Base-by-base conservation (phyloP, 495 filamentous ascomycete genomes). In the Lophiotrema nucula region DNA sequence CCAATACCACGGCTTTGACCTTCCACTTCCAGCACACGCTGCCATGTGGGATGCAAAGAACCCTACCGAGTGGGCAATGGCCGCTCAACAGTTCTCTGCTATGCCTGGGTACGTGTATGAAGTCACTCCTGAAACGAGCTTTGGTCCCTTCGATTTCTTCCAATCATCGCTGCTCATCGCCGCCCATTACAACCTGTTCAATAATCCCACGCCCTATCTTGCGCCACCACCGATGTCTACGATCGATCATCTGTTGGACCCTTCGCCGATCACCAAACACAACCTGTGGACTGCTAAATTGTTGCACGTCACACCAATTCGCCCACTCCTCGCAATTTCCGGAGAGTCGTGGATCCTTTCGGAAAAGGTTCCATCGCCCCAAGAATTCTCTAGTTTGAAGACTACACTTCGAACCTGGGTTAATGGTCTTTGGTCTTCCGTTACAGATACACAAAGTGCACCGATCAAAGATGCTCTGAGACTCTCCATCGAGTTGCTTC, bases 291-390 rank as follows among this genome's bases (percentile, higher is more conserved):
- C 46, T 39, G 58, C 65, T 12, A 58, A 69, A 37, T 64, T 72
- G 0, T 62, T 67, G 24, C 64, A 65, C 27, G 35, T 59, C 28
- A 67, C 64, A 12, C 72, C 70, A 3, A 48, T 74, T 15, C 70
- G 72, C 31, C 63, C 68, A 4, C 58, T 74, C 6, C 58, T 74
- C 21, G 70, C 70, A 31, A 68, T 72, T 1, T 61, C 69, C 5
- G 70, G 70, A 3, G 67, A 74, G 38, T 60, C 61, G 5, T 74
- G 72, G 72, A 59, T 70, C n/a, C 53, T 70, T 19, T 65, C 51
- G 8, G 71, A 70, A 48, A 71, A 71, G 23, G 48, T 73, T 2
- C 21, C 58, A 22, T 66, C 63, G 2, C 31, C 47, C 10, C 47
- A 47, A n/a, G 45, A 39, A 22, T 62, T 67, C 25, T n/a, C 53